phyloP scores from a whole-genome alignment of 73 alveolate species.

The Tetrahymena malaccensis region DNA sequence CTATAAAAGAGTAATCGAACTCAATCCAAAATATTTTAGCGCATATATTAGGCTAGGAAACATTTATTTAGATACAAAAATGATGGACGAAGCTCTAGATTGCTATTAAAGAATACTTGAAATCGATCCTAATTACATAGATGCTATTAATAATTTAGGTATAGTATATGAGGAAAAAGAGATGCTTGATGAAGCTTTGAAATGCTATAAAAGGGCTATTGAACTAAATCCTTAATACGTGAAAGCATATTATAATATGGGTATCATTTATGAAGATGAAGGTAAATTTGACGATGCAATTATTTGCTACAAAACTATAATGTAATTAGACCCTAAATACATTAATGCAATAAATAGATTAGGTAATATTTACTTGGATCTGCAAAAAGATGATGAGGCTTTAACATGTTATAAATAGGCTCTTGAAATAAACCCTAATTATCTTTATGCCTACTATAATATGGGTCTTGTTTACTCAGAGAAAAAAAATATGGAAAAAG shows the following conservation, averaged over 20 bases:
- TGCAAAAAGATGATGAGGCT: not conserved
- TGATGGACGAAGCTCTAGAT: not conserved
- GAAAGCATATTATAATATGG: not conserved
- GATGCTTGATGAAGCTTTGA: not conserved
- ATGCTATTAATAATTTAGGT: not conserved
- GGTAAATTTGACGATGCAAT: not conserved
- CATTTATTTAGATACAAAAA: not conserved
- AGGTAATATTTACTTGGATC: not conserved
- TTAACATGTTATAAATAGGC: not conserved
- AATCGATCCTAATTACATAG: not conserved
- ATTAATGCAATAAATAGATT: not conserved
- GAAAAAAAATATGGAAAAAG: not conserved
- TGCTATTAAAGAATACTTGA: not conserved
- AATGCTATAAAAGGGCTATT: not conserved
- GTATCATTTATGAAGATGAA: not conserved
- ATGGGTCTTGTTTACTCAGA: not conserved
- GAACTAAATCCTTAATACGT: not conserved
- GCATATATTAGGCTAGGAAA: not conserved
- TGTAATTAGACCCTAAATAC: not conserved
- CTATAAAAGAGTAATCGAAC: not conserved
- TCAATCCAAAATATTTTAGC: not conserved
- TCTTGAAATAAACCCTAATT: not conserved
- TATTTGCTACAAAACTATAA: not conserved
- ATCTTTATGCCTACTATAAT: not conserved
- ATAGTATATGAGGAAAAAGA: not conserved